These are phyloP conservation scores for Karstenula rhodostoma DNA, from an alignment of 2,329 filamentous ascomycete genomes.

Conservation along the genomic window DNA sequence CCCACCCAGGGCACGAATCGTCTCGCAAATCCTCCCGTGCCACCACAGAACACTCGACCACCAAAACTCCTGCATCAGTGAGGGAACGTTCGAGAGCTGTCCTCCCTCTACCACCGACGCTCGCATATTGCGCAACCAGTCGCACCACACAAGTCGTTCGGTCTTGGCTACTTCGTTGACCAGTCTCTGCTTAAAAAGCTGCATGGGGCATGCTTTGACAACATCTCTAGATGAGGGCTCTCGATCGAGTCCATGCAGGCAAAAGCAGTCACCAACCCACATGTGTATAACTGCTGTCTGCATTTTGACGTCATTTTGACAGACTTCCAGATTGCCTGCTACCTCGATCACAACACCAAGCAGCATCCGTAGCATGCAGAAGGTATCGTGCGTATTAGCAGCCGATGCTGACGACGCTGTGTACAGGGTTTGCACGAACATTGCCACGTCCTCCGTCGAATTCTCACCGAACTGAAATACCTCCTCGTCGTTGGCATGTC, in stretches of 20 bases:
- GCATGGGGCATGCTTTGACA: background rate
- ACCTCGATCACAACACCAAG: background rate
- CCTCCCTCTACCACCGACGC: background rate
- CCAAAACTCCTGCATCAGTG: background rate
- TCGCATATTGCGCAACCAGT: constrained; percentile 2
- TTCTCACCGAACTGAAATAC: background rate
- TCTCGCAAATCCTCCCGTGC: background rate
- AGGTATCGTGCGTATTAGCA: background rate
- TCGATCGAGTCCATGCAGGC: background rate
- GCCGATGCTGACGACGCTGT: background rate
- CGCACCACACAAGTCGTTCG: constrained; percentile 6
- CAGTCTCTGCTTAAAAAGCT: background rate
- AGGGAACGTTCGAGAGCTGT: background rate
- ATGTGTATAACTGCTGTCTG: background rate
- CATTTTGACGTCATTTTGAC: background rate
- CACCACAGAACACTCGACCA: constrained; percentile 1
- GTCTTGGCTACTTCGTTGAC: background rate
- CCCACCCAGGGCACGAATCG: background rate
- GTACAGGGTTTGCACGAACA: background rate
- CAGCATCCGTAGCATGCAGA: background rate
- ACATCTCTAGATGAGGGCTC: background rate
- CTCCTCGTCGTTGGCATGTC: background rate
- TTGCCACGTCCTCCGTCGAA: background rate
- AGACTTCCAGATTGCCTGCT: background rate
- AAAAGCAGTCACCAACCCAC: constrained; percentile 4